These are phyloP conservation scores for Chalciporus sp. DNA, from an alignment of 1,284 basidiomycete genomes.

Conservation along the genomic window DNA sequence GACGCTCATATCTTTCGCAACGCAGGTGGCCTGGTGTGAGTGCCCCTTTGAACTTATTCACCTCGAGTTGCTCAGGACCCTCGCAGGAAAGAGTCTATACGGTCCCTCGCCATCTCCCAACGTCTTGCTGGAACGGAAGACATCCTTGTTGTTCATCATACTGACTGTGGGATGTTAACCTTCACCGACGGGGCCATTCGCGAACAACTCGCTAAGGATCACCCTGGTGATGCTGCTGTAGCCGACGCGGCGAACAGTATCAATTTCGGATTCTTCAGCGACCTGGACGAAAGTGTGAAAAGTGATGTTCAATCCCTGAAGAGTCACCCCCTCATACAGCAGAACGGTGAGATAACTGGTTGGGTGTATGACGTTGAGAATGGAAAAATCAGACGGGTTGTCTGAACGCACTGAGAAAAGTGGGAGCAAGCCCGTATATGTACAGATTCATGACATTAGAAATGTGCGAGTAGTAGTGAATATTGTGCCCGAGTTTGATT, in stretches of 20 bases:
- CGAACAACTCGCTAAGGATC: slow-evolving; percentile 49
- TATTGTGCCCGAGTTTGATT: too few species aligned
- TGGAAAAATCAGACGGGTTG: slow-evolving; percentile 48
- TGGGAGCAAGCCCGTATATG: too few species aligned
- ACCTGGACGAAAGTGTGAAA: slow-evolving; percentile 57
- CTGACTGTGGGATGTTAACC: slow-evolving; percentile 68
- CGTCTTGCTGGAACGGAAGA: slow-evolving; percentile 67
- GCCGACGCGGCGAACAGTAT: slow-evolving; percentile 49
- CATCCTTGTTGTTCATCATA: slow-evolving; percentile 68
- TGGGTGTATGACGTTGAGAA: slow-evolving; percentile 69
- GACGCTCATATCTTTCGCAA: slow-evolving; percentile 73
- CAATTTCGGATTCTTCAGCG: slow-evolving; percentile 59
- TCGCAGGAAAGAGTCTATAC: slow-evolving; percentile 57
- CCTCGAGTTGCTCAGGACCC: not conserved
- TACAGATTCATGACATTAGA: too few species aligned
- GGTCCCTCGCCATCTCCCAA: slow-evolving; percentile 68
- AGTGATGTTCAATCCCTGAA: slow-evolving; percentile 59
- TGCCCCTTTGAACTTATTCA: slow-evolving; percentile 10
- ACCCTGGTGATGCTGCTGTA: slow-evolving; percentile 41
- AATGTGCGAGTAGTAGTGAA: too few species aligned
- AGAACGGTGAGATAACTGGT: slow-evolving; percentile 57
- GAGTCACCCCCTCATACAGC: slow-evolving; percentile 54
- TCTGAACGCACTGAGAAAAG: slow-evolving; percentile 1
- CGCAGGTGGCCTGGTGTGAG: slow-evolving; percentile 63
- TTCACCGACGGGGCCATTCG: slow-evolving; percentile 56